Evolutionary conservation across 2,329 filamentous ascomycete species (phyloP).

Genomic region (Fusarium camptoceras): DNA sequence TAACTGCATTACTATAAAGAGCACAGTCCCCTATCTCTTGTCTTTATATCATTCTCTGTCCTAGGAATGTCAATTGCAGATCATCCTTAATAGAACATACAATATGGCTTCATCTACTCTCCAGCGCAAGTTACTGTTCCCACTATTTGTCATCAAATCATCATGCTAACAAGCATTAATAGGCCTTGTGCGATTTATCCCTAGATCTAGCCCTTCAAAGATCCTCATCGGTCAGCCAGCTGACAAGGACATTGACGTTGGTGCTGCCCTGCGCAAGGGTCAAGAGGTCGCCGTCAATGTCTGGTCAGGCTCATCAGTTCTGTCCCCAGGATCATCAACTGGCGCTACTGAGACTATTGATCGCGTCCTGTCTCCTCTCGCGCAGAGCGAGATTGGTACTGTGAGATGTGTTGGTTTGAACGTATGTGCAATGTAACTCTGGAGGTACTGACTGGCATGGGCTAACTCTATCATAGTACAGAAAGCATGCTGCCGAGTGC

Average conservation of each 20-base stretch:
- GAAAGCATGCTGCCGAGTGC: slow-evolving; percentile 59
- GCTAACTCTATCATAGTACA: slow-evolving; percentile 46
- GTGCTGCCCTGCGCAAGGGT: slow-evolving; percentile 65
- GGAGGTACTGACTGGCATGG: no score
- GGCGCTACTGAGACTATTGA: slow-evolving; percentile 59
- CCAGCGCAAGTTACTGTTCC: slow-evolving; percentile 32
- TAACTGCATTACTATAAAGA: slow-evolving; percentile 30
- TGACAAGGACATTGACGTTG: slow-evolving; percentile 66
- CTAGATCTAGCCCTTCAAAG: slow-evolving; percentile 61
- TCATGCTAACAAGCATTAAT: not conserved
- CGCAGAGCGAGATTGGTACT: slow-evolving; percentile 59
- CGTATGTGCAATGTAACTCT: slow-evolving; percentile 45
- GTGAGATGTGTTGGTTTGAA: slow-evolving; percentile 71
- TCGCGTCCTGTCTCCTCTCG: slow-evolving; percentile 60
- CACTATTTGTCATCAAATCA: not conserved
- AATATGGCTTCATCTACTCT: slow-evolving; percentile 40
- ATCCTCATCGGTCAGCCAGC: slow-evolving; percentile 68
- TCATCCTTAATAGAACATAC: not conserved
- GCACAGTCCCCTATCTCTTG: not conserved
- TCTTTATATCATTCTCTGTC: not conserved
- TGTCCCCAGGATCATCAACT: slow-evolving; percentile 65
- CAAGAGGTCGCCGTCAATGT: slow-evolving; percentile 67
- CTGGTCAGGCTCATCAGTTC: slow-evolving; percentile 68
- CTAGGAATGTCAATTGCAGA: not conserved
- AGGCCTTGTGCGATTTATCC: slow-evolving; percentile 71